Percentiles rank a stretch among this genome's conserved stretches.
These are phyloP conservation scores for Hypomontagnella monticulosa DNA, from an alignment of 495 filamentous ascomycete species.

Conservation along the genomic window DNA sequence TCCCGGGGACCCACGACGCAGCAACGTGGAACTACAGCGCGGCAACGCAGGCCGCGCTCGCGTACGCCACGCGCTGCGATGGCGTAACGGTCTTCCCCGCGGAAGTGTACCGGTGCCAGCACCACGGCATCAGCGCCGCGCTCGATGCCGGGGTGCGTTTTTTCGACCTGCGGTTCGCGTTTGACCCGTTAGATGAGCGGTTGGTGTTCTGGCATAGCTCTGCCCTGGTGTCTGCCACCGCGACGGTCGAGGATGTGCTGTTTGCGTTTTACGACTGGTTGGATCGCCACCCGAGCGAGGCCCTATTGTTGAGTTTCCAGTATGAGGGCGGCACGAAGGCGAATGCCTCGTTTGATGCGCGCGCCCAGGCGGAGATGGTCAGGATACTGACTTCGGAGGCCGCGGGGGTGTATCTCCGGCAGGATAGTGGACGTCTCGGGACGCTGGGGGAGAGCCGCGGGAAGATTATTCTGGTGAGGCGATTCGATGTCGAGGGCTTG, in stretches of 20 bases:
- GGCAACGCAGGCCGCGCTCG: conserved; percentile 53
- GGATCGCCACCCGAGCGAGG: conserved; percentile 71
- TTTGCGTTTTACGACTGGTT: conserved; percentile 66
- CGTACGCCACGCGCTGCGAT: conserved; percentile 51
- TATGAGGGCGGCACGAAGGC: conserved; percentile 76
- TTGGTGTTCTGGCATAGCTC: conserved; percentile 62
- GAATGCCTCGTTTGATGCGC: conserved; percentile 59
- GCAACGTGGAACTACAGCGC: conserved; percentile 65
- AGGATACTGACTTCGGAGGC: conserved; percentile 69
- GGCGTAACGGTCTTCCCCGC: conserved; percentile 45
- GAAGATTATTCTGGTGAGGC: conserved; percentile 80
- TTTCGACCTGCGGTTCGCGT: conserved; percentile 62
- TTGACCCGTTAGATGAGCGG: conserved; percentile 55
- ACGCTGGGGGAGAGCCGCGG: conserved; percentile 77
- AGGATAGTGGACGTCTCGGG: conserved; percentile 72
- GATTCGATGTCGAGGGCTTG: conserved; percentile 70
- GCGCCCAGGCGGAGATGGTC: conserved; percentile 69
- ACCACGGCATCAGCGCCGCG: conserved; percentile 47
- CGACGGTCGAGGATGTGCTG: conserved; percentile 58
- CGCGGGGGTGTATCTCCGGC: conserved; percentile 61
- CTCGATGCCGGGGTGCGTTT: conserved; percentile 60
- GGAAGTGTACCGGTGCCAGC: conserved; percentile 56
- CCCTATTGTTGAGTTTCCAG: conserved; percentile 83
- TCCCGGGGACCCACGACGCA: conserved; percentile 64
- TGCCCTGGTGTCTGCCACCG: conserved; percentile 56